A percentile compares a stretch with the other conserved stretches of the same genome.
Conservation (phyloP, 2,329 filamentous ascomycete genomes). For the Paecilomyces fulvus region DNA sequence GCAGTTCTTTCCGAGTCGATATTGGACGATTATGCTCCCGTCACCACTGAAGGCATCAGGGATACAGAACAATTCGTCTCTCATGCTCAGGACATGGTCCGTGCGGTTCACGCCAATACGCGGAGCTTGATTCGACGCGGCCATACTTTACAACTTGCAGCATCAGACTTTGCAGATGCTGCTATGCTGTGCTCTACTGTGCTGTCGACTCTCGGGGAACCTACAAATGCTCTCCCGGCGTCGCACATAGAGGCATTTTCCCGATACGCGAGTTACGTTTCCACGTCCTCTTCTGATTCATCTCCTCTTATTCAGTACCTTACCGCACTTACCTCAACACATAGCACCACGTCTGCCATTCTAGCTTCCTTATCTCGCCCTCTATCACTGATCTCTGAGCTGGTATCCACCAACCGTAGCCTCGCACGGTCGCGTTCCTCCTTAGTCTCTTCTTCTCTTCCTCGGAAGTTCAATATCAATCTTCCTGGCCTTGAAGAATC, state of each 20-base stretch:
- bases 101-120: conserved; percentile 73
- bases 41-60: conserved; percentile 60
- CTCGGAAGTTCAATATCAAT: conserved; percentile 39
- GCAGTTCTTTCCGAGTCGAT: conserved; percentile 75
- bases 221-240: conserved; percentile 56
- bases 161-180: conserved; percentile 40
- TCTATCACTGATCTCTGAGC: conserved; percentile 65
- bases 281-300: conserved; percentile 54
- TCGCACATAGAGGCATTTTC: conserved; percentile 63
- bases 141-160: conserved; percentile 61
- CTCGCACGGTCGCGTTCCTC: conserved; percentile 72
- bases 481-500: conserved; percentile 67
- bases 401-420: conserved; percentile 63
- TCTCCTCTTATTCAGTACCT: conserved; percentile 68
- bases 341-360: conserved; percentile 74
- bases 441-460: conserved; percentile 51
- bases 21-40: conserved; percentile 76
- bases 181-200: conserved; percentile 35
- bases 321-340: conserved; percentile 67
- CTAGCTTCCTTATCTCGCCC: conserved; percentile 72
- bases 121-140: conserved; percentile 73
- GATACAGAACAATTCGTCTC: conserved; percentile 92
- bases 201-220: conserved; percentile 42
- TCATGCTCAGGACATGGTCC: conserved; percentile 82
- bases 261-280: conserved; percentile 58